phyloP scores from a whole-genome alignment of 2,329 filamentous ascomycete species.

The Erysiphe neolycopersici region DNA sequence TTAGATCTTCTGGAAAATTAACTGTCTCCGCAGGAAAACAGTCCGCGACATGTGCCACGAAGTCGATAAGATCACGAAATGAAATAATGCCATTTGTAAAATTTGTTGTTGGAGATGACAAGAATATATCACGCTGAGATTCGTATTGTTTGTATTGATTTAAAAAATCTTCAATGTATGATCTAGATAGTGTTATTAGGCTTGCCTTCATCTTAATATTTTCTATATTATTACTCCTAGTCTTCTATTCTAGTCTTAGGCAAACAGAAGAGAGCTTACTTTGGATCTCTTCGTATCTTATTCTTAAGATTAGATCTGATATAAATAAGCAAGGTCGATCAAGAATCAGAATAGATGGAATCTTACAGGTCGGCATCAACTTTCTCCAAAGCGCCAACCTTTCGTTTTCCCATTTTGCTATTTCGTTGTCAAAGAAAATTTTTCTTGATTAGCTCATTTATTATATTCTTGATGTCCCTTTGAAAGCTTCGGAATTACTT shows the following conservation, averaged over 20 bases:
- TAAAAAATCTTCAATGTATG: conserved; percentile 71
- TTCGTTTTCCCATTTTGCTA: conserved; percentile 49
- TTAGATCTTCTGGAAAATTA: conserved; percentile 55
- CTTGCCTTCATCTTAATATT: background rate
- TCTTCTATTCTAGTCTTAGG: background rate
- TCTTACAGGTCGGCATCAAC: conserved; percentile 64
- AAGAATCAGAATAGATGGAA: conserved; percentile 3
- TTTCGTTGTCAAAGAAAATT: too few relatives aligned
- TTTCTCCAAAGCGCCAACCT: conserved; percentile 81
- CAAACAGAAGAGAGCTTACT: conserved; percentile 20
- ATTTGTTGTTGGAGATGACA: conserved; percentile 53
- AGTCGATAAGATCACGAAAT: conserved; percentile 75
- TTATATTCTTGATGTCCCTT: too few relatives aligned
- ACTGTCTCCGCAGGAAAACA: conserved; percentile 65
- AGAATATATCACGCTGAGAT: conserved; percentile 72
- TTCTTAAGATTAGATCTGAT: conserved; percentile 58
- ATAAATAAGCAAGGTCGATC: conserved; percentile 6
- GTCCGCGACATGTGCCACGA: conserved; percentile 79
- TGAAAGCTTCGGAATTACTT: too few relatives aligned
- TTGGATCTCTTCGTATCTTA: conserved; percentile 70
- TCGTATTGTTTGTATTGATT: conserved; percentile 82
- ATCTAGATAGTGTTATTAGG: conserved; percentile 21
- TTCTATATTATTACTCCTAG: background rate
- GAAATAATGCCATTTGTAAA: conserved; percentile 57
- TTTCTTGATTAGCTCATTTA: too few relatives aligned